Base-by-base conservation (phyloP, 2,329 filamentous ascomycete species). In the Sphaerostilbella broomeana region DNA sequence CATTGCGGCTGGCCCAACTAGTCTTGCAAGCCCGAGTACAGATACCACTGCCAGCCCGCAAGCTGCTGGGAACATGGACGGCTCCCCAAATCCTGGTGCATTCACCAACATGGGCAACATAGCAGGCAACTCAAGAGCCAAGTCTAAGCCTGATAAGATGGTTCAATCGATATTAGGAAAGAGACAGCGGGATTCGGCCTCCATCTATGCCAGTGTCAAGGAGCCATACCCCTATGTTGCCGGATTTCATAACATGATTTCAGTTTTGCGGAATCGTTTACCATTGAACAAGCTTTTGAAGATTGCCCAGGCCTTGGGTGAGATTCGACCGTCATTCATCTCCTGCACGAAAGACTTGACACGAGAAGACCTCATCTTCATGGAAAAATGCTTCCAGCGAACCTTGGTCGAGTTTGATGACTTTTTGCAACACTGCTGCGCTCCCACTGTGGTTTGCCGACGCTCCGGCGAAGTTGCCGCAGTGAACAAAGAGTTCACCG, bases 311-410 rank as follows among this genome's bases (percentile, higher is more conserved):
- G 84, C 89, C 0, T 73, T 98, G 37, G 84, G 86, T 6, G 87
- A 84, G 30, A 94, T 95, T 51, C 82, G 92, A 6, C 90, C 92
- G 2, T 92, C 88, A 0, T 92, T 98, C 57, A 90, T 97, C 47
- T 82, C 88, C 9, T 94, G 87, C 46, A 94, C 86, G 15, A 85
- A 86, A 54, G 88, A 86, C n/a, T 69, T 97, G 45, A 89, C 87
- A 48, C 73, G 81, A 13, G 83, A 92, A 53, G 92, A 98, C 60
- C 70, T 97, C 19, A 81, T 98, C 16, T 95, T 97, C 60, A 95
- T 95, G 84, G 92, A 98, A 61, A 94, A 94, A 64, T 94, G 86
- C 54, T 87, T 97, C 57, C 92, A 98, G 62, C 79, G 92, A 25
- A 94, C 87, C 0, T 70, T 97, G 9, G 87, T 88, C 55, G 88